phyloP scores from a whole-genome alignment of 2,329 filamentous ascomycete species.

The Verticillium dahliae region DNA sequence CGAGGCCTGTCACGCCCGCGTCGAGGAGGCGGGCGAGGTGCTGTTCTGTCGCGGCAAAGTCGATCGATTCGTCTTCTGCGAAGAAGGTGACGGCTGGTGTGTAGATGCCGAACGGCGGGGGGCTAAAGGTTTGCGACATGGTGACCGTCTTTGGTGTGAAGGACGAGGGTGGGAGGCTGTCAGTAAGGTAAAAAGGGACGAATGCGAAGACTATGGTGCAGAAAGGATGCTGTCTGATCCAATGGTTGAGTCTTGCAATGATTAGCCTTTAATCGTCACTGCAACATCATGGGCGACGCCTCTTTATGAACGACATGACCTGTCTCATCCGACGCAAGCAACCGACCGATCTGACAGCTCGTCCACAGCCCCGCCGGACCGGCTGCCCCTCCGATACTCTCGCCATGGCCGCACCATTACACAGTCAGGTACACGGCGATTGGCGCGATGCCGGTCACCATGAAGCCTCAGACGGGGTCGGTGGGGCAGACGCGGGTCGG shows the following conservation, averaged over 20 bases:
- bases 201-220: too few relatives aligned
- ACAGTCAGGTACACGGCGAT: neutral
- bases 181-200: neutral
- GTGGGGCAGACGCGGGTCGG: neutral
- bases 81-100: conserved; percentile 61
- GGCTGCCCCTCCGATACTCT: neutral
- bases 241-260: neutral
- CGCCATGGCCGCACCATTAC: neutral
- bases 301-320: neutral
- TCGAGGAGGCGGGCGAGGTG: conserved; percentile 54
- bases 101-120: conserved; percentile 40
- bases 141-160: neutral
- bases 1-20: conserved; percentile 59
- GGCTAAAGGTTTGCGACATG: neutral
- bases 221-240: neutral
- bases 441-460: neutral
- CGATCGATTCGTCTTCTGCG: conserved; percentile 45
- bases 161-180: neutral
- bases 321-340: too few relatives aligned
- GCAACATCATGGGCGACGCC: neutral
- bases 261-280: neutral
- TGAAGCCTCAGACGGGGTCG: neutral
- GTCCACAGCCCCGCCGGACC: neutral
- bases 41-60: conserved; percentile 41
- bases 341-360: neutral